These are phyloP conservation scores for Lepiota brunneoincarnata DNA, from an alignment of 768 basidiomycete genomes.

Conservation along the genomic window DNA sequence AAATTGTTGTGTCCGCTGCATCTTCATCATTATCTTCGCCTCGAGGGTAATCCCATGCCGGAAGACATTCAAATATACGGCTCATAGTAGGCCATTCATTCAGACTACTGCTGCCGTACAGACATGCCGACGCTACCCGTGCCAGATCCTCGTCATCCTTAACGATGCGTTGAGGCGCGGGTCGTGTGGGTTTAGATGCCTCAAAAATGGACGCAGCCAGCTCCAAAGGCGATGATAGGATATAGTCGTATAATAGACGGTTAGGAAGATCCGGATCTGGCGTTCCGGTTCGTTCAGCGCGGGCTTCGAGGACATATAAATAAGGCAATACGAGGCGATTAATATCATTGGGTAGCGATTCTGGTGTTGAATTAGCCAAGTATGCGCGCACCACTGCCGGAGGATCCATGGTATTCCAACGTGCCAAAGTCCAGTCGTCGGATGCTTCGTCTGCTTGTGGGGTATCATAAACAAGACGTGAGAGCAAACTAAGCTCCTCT, in stretches of 20 bases:
- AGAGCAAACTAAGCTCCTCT: conserved; percentile 88
- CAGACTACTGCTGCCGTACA: conserved; percentile 78
- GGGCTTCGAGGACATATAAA: conserved; percentile 87
- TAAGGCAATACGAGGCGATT: conserved; percentile 84
- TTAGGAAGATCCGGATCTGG: conserved; percentile 67
- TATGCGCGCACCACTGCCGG: conserved; percentile 70
- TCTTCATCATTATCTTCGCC: conserved; percentile 67
- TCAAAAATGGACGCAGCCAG: conserved; percentile 79
- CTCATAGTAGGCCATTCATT: conserved; percentile 85
- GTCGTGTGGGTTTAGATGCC: conserved; percentile 87
- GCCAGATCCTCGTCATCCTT: conserved; percentile 82
- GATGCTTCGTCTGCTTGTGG: conserved; percentile 40
- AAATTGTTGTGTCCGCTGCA: conserved; percentile 76
- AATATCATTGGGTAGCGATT: conserved; percentile 66
- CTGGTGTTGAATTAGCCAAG: conserved; percentile 66
- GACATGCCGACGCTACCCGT: conserved; percentile 79
- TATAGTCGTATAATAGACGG: conserved; percentile 68
- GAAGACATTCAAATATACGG: conserved; percentile 92
- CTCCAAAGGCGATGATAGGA: conserved; percentile 65
- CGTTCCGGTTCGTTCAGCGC: conserved; percentile 74
- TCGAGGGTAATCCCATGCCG: conserved; percentile 73
- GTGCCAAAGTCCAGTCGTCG: conserved; percentile 73
- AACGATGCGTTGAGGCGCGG: conserved; percentile 67
- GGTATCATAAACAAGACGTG: conserved; percentile 83
- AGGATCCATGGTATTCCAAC: conserved; percentile 72